Evolutionary conservation across 2,329 filamentous ascomycete genomes (phyloP).

Genomic region (Penicillium sp.): DNA sequence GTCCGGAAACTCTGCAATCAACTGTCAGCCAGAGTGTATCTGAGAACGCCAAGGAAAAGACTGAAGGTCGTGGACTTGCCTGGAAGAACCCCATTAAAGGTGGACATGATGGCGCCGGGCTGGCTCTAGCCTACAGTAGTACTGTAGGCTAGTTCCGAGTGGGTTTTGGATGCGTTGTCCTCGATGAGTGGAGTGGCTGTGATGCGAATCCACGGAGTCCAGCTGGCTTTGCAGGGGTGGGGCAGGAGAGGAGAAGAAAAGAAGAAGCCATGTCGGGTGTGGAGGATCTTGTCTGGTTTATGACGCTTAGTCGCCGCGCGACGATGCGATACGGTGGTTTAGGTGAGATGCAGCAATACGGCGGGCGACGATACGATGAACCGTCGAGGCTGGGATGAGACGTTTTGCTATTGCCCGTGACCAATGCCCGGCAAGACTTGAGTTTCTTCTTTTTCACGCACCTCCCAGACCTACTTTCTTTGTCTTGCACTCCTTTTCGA

Average conservation of each 20-base stretch:
- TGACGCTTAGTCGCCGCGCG: background rate
- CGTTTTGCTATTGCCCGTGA: background rate
- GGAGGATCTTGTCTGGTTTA: background rate
- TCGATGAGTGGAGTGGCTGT: background rate
- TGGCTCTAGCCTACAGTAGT: background rate
- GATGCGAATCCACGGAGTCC: slow-evolving; percentile 8
- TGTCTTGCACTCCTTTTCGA: slow-evolving; percentile 6
- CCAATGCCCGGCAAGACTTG: background rate
- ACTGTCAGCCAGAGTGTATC: background rate
- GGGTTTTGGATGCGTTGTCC: background rate
- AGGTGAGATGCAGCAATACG: too few relatives aligned
- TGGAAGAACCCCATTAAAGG: slow-evolving; percentile 36
- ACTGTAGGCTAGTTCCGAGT: background rate
- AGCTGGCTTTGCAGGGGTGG: slow-evolving; percentile 4
- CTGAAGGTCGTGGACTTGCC: slow-evolving; percentile 18
- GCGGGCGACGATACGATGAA: background rate
- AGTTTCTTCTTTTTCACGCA: background rate
- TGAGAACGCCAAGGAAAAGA: background rate
- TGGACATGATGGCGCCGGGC: slow-evolving; percentile 29
- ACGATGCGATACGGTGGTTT: background rate
- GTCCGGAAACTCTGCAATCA: slow-evolving; percentile 68
- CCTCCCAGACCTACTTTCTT: background rate
- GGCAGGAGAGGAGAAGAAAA: background rate
- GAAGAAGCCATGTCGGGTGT: background rate
- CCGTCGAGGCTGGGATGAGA: background rate